Evolutionary conservation across 352 stramenopile genomes (phyloP), one percentile per base, ranked within the genome.

Genomic region (Hyaloperonospora brassicae): DNA sequence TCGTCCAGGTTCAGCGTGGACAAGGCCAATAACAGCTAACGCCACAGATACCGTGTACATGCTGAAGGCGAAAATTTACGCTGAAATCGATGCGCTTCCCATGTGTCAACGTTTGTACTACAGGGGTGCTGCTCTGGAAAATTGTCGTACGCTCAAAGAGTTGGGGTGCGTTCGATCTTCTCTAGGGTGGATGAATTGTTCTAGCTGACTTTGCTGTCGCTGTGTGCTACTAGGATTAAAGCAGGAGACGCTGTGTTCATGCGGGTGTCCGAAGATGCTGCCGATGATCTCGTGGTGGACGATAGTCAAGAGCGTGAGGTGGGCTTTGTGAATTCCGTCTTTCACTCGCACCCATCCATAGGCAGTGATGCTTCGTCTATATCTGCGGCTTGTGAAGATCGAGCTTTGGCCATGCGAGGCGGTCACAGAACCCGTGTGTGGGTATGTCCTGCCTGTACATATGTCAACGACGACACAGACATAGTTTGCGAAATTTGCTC

Each of bases 61-160:
- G 44, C 53, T 93, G 8, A 93, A 93, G 53, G 70, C 76, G 4
- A 87, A 85, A 45, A 85, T 93, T 27, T 87, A 75, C 46, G 72
- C 78, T 2, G 75, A 86, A 45, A 82, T 77, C 7, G 82, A 87
- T 58, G 66, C 69, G 7, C 68, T 84, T 10, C 82, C 82, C 13
- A 81, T 80, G 31, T 76, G 76, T 24, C 82, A 93, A 54, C 63
- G 68, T 7, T 62, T 93, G 1, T 93, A 88, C 47, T 90, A 82
- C 53, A 70, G 72, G 35, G 82, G 82, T 10, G 53, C 75, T 2
- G 25, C 79, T 14, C 62, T 93, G 17, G 59, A 81, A 17, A 76
- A 93, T 46, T 50, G 60, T 38, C 48, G 59, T 12, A 77, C 75
- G 17, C 64, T 93, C 13, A 87, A 87, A 48, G 64, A 81, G 24